Base-by-base conservation (phyloP, 2,329 filamentous ascomycete species). In the Ascomycota sp. region DNA sequence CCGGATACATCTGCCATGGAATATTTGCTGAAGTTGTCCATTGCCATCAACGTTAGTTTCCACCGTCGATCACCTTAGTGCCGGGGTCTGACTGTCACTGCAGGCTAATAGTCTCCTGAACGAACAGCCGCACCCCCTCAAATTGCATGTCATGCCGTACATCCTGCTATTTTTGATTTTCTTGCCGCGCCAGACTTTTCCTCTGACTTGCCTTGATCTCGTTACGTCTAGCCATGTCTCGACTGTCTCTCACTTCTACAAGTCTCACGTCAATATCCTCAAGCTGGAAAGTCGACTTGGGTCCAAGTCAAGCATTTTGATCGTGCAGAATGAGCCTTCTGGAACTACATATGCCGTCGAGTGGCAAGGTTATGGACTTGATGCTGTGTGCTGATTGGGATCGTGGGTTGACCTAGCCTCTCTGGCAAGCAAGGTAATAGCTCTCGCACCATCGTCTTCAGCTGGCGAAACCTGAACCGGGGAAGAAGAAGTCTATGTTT, bases 351-450 rank as follows among this genome's bases (percentile, higher is more conserved):
- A 69, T 44, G 73, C 63, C 9, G 52, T 80, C n/a, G 78, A 85
- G 52, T 61, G 68, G 17, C 68, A 78, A 23, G 55, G 59, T 11
- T 49, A 54, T 28, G 63, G 63, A 1, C 55, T 75, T 4, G 85
- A 79, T 45, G 65, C 68, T 8, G 46, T 81, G 19, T 83, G 74
- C 47, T 72, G 66, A 40, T 54, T 89, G 26, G 74, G 69, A 2
- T 49, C 56, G 13, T 80, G 75, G 74, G 60, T 78, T 15, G 64
- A 72, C 35, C 44, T 75, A 30, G 57, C 63, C 23, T 52, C 58
- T 6, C 52, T 83, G 20, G 51, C 52, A 17, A 45, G 48, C 8
- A 47, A 57, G 24, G 65, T 69, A 24, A 66, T 63, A 0, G 47
- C 29, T 49, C 20, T 50, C 41, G 27, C 41, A 35, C 17, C 42